These are phyloP conservation scores for Corynascus novoguineensis DNA, from an alignment of 495 filamentous ascomycete genomes.

Conservation along the genomic window DNA sequence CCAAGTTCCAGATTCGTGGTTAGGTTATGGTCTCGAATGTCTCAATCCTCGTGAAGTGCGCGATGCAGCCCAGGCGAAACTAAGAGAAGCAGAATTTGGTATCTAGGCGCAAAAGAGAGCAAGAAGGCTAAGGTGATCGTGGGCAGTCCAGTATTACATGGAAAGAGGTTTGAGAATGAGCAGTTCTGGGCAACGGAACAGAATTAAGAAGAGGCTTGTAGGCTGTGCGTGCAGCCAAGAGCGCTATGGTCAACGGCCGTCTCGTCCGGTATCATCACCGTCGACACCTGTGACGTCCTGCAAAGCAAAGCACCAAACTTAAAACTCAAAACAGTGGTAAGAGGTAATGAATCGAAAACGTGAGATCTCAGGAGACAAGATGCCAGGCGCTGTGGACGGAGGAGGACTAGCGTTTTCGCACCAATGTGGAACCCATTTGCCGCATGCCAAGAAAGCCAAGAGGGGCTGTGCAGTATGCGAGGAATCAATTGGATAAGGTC, in stretches of 20 bases:
- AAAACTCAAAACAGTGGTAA: not conserved
- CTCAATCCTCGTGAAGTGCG: too few relatives aligned
- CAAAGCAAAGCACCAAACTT: not conserved
- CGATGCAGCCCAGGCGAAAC: too few relatives aligned
- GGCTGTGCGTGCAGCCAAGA: not conserved
- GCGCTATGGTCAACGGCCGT: not conserved
- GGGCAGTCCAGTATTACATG: too few relatives aligned
- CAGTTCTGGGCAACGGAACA: not conserved
- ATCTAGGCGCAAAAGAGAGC: too few relatives aligned
- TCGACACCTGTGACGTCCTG: not conserved
- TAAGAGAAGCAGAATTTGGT: too few relatives aligned
- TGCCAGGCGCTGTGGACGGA: too few relatives aligned
- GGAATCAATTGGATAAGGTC: too few relatives aligned
- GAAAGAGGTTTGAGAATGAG: not conserved
- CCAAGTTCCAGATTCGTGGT: too few relatives aligned
- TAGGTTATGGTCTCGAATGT: too few relatives aligned
- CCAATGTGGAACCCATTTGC: not conserved
- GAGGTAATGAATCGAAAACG: not conserved
- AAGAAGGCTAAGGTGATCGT: not conserved
- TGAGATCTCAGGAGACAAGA: not conserved
- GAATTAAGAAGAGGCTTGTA: not conserved
- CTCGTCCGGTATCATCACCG: not conserved
- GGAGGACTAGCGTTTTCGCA: too few relatives aligned
- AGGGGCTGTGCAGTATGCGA: conserved; percentile 3
- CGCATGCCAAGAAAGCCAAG: not conserved